Conservation (phyloP, 2,329 filamentous ascomycete species). For the Xylariaceae sp. region DNA sequence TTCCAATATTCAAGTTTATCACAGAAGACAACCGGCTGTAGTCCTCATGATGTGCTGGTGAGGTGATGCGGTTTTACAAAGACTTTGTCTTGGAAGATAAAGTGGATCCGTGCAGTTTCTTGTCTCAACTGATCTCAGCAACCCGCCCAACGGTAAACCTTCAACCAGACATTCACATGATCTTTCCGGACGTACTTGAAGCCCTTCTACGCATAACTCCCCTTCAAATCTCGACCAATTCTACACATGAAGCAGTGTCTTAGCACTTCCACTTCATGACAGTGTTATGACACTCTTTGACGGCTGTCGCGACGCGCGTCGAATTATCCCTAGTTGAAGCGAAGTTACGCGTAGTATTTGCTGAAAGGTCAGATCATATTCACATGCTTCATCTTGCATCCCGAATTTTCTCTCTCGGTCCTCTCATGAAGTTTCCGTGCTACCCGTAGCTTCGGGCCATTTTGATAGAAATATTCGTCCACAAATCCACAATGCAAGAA, state of each 20-base stretch:
- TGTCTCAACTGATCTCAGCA: no score
- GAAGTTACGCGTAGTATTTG: not conserved
- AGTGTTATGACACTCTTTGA: not conserved
- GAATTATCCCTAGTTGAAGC: not conserved
- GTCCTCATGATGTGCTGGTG: no score
- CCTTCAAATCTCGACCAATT: not conserved
- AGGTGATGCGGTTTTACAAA: no score
- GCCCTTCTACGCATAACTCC: no score
- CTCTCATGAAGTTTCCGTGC: not conserved
- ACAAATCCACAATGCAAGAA: not conserved
- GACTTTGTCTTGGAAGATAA: no score
- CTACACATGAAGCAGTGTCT: not conserved
- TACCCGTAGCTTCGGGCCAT: not conserved
- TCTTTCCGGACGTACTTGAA: not conserved
- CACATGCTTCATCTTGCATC: not conserved
- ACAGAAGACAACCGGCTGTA: no score
- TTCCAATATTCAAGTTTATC: no score
- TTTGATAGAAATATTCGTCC: no score
- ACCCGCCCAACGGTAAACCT: not conserved
- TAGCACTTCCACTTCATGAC: not conserved
- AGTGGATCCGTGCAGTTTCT: no score
- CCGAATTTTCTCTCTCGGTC: constrained; percentile 13
- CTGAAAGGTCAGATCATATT: not conserved
- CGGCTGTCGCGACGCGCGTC: not conserved
- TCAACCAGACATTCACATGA: not conserved